phyloP scores from a whole-genome alignment of 1,139 yeast genomes.

The Candida anutae region DNA sequence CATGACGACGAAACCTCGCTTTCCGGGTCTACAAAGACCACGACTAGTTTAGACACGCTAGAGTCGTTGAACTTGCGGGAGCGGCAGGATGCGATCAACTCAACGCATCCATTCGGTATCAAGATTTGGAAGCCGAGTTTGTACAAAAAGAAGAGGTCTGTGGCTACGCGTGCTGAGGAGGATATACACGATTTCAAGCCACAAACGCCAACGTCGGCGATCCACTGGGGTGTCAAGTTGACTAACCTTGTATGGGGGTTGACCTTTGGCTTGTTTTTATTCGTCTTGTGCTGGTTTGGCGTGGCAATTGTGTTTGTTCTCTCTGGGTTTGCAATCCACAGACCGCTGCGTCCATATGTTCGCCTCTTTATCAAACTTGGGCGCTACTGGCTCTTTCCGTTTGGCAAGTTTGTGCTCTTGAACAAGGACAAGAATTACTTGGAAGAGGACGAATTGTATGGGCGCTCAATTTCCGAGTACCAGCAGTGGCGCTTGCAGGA shows the following conservation, averaged over 20 bases:
- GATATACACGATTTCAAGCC: conserved; percentile 78
- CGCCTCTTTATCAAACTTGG: conserved; percentile 57
- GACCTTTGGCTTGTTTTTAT: conserved; percentile 62
- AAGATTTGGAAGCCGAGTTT: conserved; percentile 98
- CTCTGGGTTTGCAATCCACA: conserved; percentile 39
- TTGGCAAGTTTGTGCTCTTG: conserved; percentile 82
- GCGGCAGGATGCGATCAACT: conserved; percentile 91
- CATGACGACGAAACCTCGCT: conserved; percentile 14
- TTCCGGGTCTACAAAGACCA: conserved; percentile 20
- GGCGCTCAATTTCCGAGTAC: conserved; percentile 77
- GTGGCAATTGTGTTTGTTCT: conserved; percentile 35
- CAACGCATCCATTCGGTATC: conserved; percentile 96
- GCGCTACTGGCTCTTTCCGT: conserved; percentile 68
- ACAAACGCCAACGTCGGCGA: conserved; percentile 40
- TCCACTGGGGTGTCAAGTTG: conserved; percentile 55
- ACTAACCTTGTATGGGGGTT: conserved; percentile 75
- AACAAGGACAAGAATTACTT: conserved; percentile 73
- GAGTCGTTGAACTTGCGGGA: conserved; percentile 89
- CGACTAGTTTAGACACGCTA: conserved; percentile 46
- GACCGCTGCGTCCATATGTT: conserved; percentile 46
- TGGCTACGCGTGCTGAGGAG: conserved; percentile 83
- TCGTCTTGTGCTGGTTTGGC: conserved; percentile 42
- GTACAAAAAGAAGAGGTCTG: conserved; percentile 87
- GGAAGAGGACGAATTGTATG: conserved; percentile 84
- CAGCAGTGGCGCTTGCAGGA: conserved; percentile 84